Conservation (phyloP, 139 green algal genomes). For the Diplosphaera chodatii region DNA sequence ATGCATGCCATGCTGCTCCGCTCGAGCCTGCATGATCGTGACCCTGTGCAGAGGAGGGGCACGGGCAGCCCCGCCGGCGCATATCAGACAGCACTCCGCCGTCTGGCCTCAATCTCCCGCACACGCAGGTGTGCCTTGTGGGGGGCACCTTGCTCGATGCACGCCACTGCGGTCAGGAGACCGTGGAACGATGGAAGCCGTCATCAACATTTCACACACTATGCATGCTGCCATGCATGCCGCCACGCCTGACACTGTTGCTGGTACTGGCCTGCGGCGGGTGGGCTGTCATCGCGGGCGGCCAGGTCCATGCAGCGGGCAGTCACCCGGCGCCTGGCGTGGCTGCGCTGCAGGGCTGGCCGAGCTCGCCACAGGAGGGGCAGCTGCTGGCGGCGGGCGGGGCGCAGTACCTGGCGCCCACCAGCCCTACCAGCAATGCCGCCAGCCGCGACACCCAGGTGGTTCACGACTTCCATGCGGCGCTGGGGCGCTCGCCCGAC, state of each 20-base stretch:
- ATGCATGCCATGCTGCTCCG: no score
- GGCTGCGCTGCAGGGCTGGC: neutral
- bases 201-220: no score
- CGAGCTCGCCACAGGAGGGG: neutral
- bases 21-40: neutral
- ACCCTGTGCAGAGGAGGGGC: neutral
- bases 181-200: no score
- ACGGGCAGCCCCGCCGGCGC: neutral
- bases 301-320: no score
- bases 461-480: conserved; percentile 70
- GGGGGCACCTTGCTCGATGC: no score
- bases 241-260: no score
- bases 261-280: no score
- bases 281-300: no score
- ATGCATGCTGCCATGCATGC: no score
- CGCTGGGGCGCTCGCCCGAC: conserved; percentile 51
- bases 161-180: no score
- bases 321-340: no score
- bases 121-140: neutral
- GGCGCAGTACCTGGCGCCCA: neutral
- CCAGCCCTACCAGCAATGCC: no score
- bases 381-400: neutral
- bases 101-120: neutral
- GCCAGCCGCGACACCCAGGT: conserved; percentile 2
- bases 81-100: neutral